Evolutionary conservation across 2,329 filamentous ascomycete genomes (phyloP), one percentile per base, ranked within the genome.

Genomic region (Tolypocladium ovalisporum): DNA sequence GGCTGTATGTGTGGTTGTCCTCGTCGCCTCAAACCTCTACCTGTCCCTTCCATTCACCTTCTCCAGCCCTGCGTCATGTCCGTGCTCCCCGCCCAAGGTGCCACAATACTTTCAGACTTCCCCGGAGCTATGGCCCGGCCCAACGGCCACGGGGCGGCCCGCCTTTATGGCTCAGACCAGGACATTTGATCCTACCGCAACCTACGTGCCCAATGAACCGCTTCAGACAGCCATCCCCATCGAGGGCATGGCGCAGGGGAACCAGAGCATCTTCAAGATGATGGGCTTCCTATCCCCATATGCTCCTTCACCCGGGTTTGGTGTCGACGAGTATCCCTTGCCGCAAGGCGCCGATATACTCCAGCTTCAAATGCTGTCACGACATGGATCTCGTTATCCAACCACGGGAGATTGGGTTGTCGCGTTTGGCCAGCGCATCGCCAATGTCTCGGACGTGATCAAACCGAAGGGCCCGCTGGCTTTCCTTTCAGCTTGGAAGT

Each of bases 361-460:
- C 34, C 86, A 89, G 73, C 74, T 91, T 24, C 80, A 81, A 73
- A 86, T 90, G 83, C 75, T 90, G 5, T 86, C 85, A 15, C 82
- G 88, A 1, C 88, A 91, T 66, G 88, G 88, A 10, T 79, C 86
- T 42, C 79, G 88, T 17, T 92, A 91, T 68, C 88, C 88, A 0
- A 88, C 87, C 3, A 73, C 75, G 3, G 79, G 78, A 0, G 76
- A 81, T 37, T 79, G 80, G 35, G 80, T 87, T 12, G 71, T 75
- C 22, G 65, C 67, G 1, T 79, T 87, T 44, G 85, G 82, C 0
- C 67, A 78, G 49, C 83, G 82, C 61, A 73, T 91, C 51, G 74
- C 74, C 27, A 80, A 83, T 59, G 75, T 79, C 24, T 71, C 72
- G 12, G 77, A 75, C 2, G 78, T 75, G 24, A 79, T 83, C 62